Base-by-base conservation (phyloP, 306 rosid species). In the Dicorynia guianensis region DNA sequence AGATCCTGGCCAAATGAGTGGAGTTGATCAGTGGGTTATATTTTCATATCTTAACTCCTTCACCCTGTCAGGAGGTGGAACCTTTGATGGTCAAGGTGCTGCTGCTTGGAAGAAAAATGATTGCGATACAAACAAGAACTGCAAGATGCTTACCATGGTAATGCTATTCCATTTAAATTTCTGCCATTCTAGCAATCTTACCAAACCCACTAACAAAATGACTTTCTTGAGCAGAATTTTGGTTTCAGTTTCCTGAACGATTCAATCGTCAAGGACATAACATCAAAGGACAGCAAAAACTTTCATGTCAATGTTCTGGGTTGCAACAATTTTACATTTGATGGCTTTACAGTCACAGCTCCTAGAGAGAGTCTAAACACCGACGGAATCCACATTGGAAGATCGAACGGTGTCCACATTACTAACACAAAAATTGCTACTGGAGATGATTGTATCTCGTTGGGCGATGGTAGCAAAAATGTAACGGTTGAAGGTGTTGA, bases 341-440 rank as follows among this genome's bases (percentile, higher is more conserved):
- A 36, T 1, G 13, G 38, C 3, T 6, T 82, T 2, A 79, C 48
- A 13, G 18, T 85, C 20, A 50, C 39, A 11, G 78, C 86, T 0
- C 86, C 84, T 0, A 11, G 11, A 36, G 7, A 61, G 0, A 85
- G 84, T 54, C 6, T 5, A 2, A 85, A 76, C 33, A 85, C 84
- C 1, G 89, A 85, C 20, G 89, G 89, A 63, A 79, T 79, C 7
- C 86, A 85, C 46, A n/a, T 85, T 1, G 84, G 84, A 0, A 79
- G 82, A 7, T 85, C 86, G 8, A 69, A 56, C 0, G 64, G 57
- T 13, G 68, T 85, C 66, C 71, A 10, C 54, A 63, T 82, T 20
- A 64, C 55, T 3, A 59, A 82, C 20, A 2, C 83, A 2, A 19
- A 11, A 1, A 79, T 85, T 4, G 55, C 5, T 34, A 82, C 85